Evolutionary conservation across 192 early-diverging fungal species (phyloP).

Genomic region (Gonapodya prolifera): DNA sequence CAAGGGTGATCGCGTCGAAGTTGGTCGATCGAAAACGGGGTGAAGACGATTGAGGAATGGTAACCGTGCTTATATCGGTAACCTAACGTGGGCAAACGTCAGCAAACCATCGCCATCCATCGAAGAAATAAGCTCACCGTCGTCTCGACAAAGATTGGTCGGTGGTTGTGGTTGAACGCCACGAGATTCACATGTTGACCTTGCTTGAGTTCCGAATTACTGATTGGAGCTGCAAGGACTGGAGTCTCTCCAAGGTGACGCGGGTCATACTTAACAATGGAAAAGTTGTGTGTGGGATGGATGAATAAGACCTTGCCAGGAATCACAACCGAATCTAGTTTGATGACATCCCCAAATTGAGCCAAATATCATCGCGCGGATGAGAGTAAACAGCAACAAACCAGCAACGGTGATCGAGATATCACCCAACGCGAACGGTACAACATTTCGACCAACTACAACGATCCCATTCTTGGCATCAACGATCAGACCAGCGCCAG

Average conservation of each 20-base stretch:
- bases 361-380: no score
- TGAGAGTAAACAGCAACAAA: no score
- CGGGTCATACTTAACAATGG: slow-evolving; percentile 71
- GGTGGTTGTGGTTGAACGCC: slow-evolving; percentile 34
- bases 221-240: slow-evolving; percentile 47
- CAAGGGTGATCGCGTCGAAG: slow-evolving; percentile 67
- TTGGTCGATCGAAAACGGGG: slow-evolving; percentile 60
- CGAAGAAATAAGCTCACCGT: no score
- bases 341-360: no score
- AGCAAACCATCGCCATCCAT: no score
- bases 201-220: slow-evolving; percentile 38
- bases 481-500: slow-evolving; percentile 66
- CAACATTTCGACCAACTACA: slow-evolving; percentile 65
- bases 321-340: slow-evolving; percentile 68
- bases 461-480: slow-evolving; percentile 69
- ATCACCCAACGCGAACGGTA: slow-evolving; percentile 67
- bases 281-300: slow-evolving; percentile 84
- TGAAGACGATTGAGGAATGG: slow-evolving; percentile 32
- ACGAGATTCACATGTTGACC: slow-evolving; percentile 25
- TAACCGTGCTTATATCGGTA: slow-evolving; percentile 35
- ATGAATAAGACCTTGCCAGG: slow-evolving; percentile 68
- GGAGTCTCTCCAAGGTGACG: slow-evolving; percentile 59
- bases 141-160: slow-evolving; percentile 31
- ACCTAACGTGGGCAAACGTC: slow-evolving; percentile 7
- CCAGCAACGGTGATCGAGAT: slow-evolving; percentile 65